Conservation (phyloP, 352 stramenopile species). For the Thalassiosira hispida region DNA sequence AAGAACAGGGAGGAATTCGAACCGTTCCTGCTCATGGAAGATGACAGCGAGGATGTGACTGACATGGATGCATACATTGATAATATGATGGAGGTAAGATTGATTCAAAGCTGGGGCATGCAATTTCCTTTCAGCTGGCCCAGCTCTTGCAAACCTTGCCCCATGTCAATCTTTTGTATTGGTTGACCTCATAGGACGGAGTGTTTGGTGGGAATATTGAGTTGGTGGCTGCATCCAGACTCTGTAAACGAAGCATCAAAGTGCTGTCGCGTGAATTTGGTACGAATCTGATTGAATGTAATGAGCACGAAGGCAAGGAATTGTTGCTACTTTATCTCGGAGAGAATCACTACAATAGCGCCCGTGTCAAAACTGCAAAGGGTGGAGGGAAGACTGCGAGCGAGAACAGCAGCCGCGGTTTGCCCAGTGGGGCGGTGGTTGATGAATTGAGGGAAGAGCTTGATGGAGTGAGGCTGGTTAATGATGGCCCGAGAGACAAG, state of each 20-base stretch:
- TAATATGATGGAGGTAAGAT: conserved; percentile 67
- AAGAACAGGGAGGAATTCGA: conserved; percentile 68
- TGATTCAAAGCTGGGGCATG: conserved; percentile 34
- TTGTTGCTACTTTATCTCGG: conserved; percentile 77
- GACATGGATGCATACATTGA: conserved; percentile 76
- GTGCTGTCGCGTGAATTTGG: conserved; percentile 64
- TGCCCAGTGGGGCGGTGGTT: too few species aligned
- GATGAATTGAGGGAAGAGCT: too few species aligned
- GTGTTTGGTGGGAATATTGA: conserved; percentile 75
- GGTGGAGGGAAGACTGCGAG: too few species aligned
- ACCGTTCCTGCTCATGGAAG: conserved; percentile 77
- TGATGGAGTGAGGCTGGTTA: too few species aligned
- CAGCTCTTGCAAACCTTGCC: too few species aligned
- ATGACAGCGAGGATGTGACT: conserved; percentile 71
- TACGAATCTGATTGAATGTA: conserved; percentile 18
- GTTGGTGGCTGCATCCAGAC: conserved; percentile 67
- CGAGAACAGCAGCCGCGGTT: too few species aligned
- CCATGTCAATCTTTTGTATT: too few species aligned
- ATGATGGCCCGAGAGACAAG: too few species aligned
- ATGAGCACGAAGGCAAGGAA: conserved; percentile 15
- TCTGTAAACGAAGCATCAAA: conserved; percentile 64
- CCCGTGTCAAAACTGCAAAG: conserved; percentile 49
- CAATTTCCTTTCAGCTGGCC: background rate
- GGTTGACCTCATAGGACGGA: conserved; percentile 14
- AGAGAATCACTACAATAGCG: conserved; percentile 85